Evolutionary conservation across 1,284 basidiomycete species (phyloP), one percentile per base, ranked within the genome.

Genomic region (Hymenochaete sp.): DNA sequence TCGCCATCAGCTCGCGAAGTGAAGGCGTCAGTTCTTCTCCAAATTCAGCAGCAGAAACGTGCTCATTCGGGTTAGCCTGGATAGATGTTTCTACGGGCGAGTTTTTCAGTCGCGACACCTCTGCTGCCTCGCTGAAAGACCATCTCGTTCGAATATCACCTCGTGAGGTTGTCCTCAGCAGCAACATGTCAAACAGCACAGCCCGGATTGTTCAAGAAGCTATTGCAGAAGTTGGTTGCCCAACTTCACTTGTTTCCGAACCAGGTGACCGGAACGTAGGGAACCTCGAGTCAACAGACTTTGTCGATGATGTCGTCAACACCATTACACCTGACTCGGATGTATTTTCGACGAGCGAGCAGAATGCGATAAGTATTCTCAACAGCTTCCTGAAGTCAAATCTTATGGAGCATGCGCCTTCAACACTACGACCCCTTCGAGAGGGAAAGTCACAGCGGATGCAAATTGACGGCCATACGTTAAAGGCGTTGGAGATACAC

Each of bases 51-150:
- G n/a, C n/a, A n/a, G n/a, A n/a, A n/a, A 38, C 28, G 33, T 45
- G 50, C 45, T 9, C 45, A 28, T 52, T 75, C 21, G 86, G 84
- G 3, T 65, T 96, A 25, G 90, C 92, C 2, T 96, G 92, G 82
- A 90, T 90, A 22, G 93, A 97, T 59, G 77, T 93, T n/a, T 93
- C 92, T 3, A 96, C 93, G 0, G 92, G 93, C 50, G 89, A 93
- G 57, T 91, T 93, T 62, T 93, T 87, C 62, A 82, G 85, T 1
- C 87, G 86, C 55, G 61, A 63, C 3, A 70, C 75, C 1, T 65
- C 68, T 2, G 48, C 71, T 2, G 73, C 77, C 8, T 67, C 64
- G 37, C 64, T 97, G 16, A 76, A 78, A 49, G 90, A 96, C 59
- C 85, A 95, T 53, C 67, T 96, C n/a, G 78, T 79, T 7, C 77